Percentiles rank a stretch among this genome's conserved stretches.
These are phyloP conservation scores for Neospora caninum DNA, from an alignment of 169 alveolate genomes.

Conservation along the genomic window DNA sequence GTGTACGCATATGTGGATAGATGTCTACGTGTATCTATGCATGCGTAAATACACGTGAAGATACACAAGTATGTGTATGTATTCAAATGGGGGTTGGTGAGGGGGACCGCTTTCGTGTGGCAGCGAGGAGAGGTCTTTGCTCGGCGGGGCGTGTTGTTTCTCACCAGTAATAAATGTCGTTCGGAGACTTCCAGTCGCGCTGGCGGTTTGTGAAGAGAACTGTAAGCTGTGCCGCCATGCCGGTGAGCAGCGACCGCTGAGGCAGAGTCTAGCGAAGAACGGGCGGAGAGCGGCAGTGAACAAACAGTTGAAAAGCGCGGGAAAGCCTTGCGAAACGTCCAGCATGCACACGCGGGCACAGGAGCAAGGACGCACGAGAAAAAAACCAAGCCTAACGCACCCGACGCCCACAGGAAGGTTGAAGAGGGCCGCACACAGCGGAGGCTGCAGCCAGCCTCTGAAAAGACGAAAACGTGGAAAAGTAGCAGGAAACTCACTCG, in stretches of 20 bases:
- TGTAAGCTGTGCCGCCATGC: slow-evolving; percentile 16
- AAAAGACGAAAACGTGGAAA: too few relatives aligned
- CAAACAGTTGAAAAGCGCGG: neutral
- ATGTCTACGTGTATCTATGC: too few relatives aligned
- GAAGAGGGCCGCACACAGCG: too few relatives aligned
- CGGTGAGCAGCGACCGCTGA: slow-evolving; percentile 45
- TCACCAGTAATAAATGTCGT: slow-evolving; percentile 57
- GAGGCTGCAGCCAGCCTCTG: too few relatives aligned
- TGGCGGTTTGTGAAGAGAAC: neutral
- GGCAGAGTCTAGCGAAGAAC: slow-evolving; percentile 7
- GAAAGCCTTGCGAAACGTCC: neutral
- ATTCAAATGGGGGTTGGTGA: neutral
- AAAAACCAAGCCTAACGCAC: too few relatives aligned
- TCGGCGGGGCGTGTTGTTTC: neutral
- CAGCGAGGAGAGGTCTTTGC: neutral
- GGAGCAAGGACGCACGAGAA: too few relatives aligned
- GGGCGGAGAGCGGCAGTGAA: neutral
- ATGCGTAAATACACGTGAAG: too few relatives aligned
- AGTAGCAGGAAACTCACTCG: too few relatives aligned
- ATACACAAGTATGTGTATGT: neutral
- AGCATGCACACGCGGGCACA: neutral
- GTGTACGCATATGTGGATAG: too few relatives aligned
- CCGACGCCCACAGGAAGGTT: too few relatives aligned
- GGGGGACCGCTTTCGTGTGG: neutral
- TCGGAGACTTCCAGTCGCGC: slow-evolving; percentile 40